Conservation (phyloP, 345 rosid genomes). For the Corchorus capsularis region DNA sequence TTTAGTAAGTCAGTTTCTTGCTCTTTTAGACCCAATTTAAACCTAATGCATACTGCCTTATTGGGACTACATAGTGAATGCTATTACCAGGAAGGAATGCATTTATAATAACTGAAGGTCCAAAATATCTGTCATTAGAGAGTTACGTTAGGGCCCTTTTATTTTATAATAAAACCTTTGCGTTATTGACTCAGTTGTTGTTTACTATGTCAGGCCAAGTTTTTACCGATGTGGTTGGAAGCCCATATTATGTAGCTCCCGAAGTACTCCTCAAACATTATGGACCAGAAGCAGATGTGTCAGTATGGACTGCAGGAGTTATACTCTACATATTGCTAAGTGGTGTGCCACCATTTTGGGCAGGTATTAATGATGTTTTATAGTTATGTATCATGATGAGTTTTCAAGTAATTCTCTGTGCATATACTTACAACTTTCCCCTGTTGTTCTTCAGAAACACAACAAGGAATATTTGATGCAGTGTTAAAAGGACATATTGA, state of each 20-base stretch:
- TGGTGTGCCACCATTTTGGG: constrained; percentile 99
- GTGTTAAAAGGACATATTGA: constrained; percentile 92
- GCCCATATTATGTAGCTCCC: constrained; percentile 97
- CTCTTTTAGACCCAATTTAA: neutral
- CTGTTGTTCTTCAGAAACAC: constrained; percentile 62
- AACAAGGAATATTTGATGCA: constrained; percentile 98
- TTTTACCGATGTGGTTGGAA: constrained; percentile 95
- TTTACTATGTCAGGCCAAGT: constrained; percentile 62
- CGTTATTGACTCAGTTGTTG: neutral
- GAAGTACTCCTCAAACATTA: constrained; percentile 92
- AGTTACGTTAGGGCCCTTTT: neutral
- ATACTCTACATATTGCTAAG: constrained; percentile 91
- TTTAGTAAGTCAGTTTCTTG: constrained; percentile 1
- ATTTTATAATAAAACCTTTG: neutral
- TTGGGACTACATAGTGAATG: neutral
- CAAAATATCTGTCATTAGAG: neutral
- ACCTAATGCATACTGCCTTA: constrained; percentile 5
- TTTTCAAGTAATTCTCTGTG: constrained; percentile 15
- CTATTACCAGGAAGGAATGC: neutral
- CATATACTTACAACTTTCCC: constrained; percentile 22
- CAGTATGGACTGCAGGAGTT: constrained; percentile 99
- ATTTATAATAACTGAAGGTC: neutral
- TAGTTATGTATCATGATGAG: neutral
- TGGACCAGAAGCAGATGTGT: constrained; percentile 97
- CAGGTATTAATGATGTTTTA: constrained; percentile 53